A percentile compares a stretch with the other conserved stretches of the same genome.
phyloP scores from a whole-genome alignment of 1,139 yeast genomes.

The Citeromyces hawaiiensis region DNA sequence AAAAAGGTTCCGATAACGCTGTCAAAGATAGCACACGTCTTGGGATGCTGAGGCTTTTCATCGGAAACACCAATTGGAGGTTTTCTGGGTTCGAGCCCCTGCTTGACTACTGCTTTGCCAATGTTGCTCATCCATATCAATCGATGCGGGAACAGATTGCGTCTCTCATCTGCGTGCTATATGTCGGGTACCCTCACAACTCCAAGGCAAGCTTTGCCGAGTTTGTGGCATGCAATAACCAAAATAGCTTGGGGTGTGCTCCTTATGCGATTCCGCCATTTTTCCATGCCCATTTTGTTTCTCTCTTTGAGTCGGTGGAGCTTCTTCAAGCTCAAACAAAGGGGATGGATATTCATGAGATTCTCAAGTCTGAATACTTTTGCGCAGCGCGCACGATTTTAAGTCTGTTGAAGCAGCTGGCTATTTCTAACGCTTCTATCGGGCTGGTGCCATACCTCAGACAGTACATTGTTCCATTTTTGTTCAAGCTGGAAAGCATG shows the following conservation, averaged over 20 bases:
- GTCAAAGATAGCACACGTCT: constrained; percentile 57
- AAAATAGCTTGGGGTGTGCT: constrained; percentile 10
- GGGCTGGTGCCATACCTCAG: constrained; percentile 21
- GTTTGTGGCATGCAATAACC: constrained; percentile 26
- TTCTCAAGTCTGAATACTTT: constrained; percentile 31
- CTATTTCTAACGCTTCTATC: constrained; percentile 21
- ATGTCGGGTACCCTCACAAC: constrained; percentile 39
- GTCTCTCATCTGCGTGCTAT: constrained; percentile 40
- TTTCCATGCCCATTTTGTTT: constrained; percentile 9
- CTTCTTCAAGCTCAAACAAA: constrained; percentile 6
- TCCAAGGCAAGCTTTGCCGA: constrained; percentile 28
- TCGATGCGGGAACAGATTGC: constrained; percentile 68
- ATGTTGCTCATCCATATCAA: constrained; percentile 56
- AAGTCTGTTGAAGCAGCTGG: constrained; percentile 26
- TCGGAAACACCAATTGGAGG: constrained; percentile 47
- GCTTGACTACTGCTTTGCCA: constrained; percentile 29
- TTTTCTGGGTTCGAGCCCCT: constrained; percentile 35
- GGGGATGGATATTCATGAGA: constrained; percentile 27
- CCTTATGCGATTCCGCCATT: constrained; percentile 4
- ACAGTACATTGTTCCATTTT: constrained; percentile 52
- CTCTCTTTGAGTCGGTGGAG: constrained; percentile 10
- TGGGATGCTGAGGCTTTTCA: constrained; percentile 37
- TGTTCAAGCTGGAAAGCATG: constrained; percentile 50
- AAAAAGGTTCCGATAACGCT: constrained; percentile 45
- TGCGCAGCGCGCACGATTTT: constrained; percentile 31